phyloP scores from a whole-genome alignment of 805 yeast genomes.

The Yamadazyma sp. region DNA sequence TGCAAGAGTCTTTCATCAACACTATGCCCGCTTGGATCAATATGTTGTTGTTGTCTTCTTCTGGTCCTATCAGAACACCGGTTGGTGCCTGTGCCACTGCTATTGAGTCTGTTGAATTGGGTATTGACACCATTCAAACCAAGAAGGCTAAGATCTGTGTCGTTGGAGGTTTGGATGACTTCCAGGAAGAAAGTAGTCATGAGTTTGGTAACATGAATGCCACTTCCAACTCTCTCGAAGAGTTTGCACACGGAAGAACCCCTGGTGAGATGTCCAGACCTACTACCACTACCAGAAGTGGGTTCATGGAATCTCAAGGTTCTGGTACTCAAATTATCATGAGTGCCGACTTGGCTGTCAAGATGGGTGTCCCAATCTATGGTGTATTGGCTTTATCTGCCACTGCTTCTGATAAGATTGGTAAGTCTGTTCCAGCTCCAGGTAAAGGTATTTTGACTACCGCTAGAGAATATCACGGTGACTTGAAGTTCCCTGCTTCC shows the following conservation, averaged over 20 bases:
- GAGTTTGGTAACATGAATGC: slow-evolving; percentile 99
- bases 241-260: slow-evolving; percentile 92
- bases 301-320: slow-evolving; percentile 99
- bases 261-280: slow-evolving; percentile 99
- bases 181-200: slow-evolving; percentile 98
- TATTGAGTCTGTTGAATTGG: slow-evolving; percentile 93
- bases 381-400: slow-evolving; percentile 93
- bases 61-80: slow-evolving; percentile 99
- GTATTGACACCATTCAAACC: slow-evolving; percentile 87
- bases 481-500: slow-evolving; percentile 74
- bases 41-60: slow-evolving; percentile 92
- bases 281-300: slow-evolving; percentile 90
- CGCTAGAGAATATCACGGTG: slow-evolving; percentile 90
- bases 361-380: slow-evolving; percentile 99
- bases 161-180: slow-evolving; percentile 99
- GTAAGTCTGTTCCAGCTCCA: slow-evolving; percentile 99
- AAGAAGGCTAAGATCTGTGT: slow-evolving; percentile 96
- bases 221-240: slow-evolving; percentile 85
- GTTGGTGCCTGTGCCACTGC: slow-evolving; percentile 99
- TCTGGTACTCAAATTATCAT: slow-evolving; percentile 96
- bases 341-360: slow-evolving; percentile 90
- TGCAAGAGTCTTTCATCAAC: slow-evolving; percentile 98
- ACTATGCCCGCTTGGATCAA: slow-evolving; percentile 99
- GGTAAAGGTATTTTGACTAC: slow-evolving; percentile 99
- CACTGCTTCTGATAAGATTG: slow-evolving; percentile 97